Evolutionary conservation across 2,329 filamentous ascomycete genomes (phyloP), one percentile per base, ranked within the genome.

Genomic region (Tolypocladium endophyticum): DNA sequence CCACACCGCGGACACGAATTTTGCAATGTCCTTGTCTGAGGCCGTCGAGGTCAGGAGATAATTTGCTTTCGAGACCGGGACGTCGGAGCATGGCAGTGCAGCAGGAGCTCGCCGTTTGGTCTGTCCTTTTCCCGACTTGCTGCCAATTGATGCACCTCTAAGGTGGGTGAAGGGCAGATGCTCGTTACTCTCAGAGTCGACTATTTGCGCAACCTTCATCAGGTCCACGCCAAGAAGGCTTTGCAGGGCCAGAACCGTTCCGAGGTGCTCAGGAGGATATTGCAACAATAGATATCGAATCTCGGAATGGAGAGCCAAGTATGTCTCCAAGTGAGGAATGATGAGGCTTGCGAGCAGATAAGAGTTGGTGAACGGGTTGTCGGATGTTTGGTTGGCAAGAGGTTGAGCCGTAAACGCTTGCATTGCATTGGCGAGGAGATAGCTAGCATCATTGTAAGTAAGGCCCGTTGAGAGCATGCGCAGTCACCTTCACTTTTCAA

Each of bases 381-480:
- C 78, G 38, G 77, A 75, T 4, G 76, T 76, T 61, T 83, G 80
- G 59, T 77, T 77, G 4, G 77, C 67, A 9, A 81, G 69, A 1
- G 77, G 77, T 60, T 82, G 81, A 1, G 79, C 73, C 6, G 79
- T 81, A 62, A 81, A 82, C 0, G 77, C 74, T 67, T 86, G 83
- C 79, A 87, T 83, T 5, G 81, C 81, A 63, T 79, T 85, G 64
- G 79, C 79, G 58, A 86, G 79, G 56, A 87, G 75, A 64, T 84
- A 86, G 62, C 84, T 86, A 47, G 4, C n/a, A 20, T 8, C 4
- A 6, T 30, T 41, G 6, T 28, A n/a, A 39, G 6, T 6, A 45
- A 6, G 18, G 12, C 6, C 23, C 54, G 33, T 23, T 11, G 30
- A 23, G 18, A 38, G 16, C 4, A 6, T 35, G 23, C 4, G 16